Evolutionary conservation across 139 green algal species (phyloP), one percentile per base, ranked within the genome.

Genomic region (Chlamydomonas sphaeroides): DNA sequence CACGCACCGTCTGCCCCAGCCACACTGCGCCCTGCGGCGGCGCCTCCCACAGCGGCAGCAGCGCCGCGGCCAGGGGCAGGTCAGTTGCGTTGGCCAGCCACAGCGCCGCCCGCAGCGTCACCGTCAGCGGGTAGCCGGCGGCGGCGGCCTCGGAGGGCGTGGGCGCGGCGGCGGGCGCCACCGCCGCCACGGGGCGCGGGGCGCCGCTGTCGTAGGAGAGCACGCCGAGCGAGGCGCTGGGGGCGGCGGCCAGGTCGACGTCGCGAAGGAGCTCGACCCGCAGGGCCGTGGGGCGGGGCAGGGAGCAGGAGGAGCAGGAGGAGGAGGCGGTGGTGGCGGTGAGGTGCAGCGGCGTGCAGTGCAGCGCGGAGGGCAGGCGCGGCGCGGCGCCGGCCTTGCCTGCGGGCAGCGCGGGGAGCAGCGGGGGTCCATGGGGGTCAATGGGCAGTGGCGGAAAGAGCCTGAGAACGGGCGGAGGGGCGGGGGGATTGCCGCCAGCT

Each of bases 41-140:
- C 49, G 59, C 80, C 35, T 83, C 49, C 30, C 51, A 49, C 30
- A 94, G 83, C 25, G 94, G 77, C 30, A 83, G 88, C 0, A 85
- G 88, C 15, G 69, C 73, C 0, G 23, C n/a, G 56, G 23, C 10
- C 17, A 96, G 75, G 3, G 92, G 91, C 72, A 95, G 85, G 68
- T 87, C 68, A 11, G 92, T 95, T 72, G 85, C 88, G 59, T 97
- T 97, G 39, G 93, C 84, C 68, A 97, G 65, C 90, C 91, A 94
- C 30, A 94, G 87, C 10, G 92, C 91, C 21, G 92, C 89, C 57
- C 87, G 89, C 68, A 96, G 81, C 5, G 78, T 61, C 72, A 95
- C 88, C 39, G 83, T 33, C 38, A 96, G 69, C 0, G 93, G 88
- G n/a, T 85, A 69, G 1, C 92, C 92, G n/a, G 70, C 61, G 14